These are phyloP conservation scores for Tagetes erecta DNA, from an alignment of 129 eudicot species.

Conservation along the genomic window DNA sequence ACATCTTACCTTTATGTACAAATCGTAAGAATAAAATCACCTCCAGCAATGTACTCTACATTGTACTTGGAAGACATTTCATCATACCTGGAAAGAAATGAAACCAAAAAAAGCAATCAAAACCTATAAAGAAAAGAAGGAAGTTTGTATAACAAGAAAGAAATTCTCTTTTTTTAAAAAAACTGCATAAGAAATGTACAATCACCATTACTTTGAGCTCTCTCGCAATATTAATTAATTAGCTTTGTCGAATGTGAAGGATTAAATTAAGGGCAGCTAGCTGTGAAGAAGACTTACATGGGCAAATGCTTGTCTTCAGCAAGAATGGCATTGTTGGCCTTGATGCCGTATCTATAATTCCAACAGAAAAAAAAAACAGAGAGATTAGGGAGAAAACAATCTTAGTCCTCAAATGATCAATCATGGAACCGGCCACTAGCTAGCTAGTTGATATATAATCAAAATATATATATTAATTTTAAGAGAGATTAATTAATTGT, in stretches of 20 bases:
- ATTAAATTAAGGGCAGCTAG: too few species aligned
- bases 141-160: too few species aligned
- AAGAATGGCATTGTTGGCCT: slow-evolving; percentile 80
- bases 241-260: too few species aligned
- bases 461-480: too few species aligned
- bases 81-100: slow-evolving; percentile 61
- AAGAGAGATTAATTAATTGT: too few species aligned
- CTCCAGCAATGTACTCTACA: slow-evolving; percentile 97
- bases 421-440: not conserved
- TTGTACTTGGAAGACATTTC: slow-evolving; percentile 67
- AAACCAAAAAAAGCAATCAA: not conserved
- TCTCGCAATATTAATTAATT: too few species aligned
- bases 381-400: slow-evolving; percentile 6
- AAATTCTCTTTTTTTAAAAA: too few species aligned
- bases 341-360: slow-evolving; percentile 58
- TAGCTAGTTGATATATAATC: too few species aligned
- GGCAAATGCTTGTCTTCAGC: slow-evolving; percentile 95
- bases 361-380: not conserved
- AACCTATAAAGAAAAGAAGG: not conserved
- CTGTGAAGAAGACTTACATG: slow-evolving; percentile 49
- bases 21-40: slow-evolving; percentile 33
- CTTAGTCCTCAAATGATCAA: not conserved
- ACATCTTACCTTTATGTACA: not conserved
- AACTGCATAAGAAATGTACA: too few species aligned
- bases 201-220: too few species aligned